Conservation (phyloP, 106 monocot genomes). For the Dactylorhiza incarnata region DNA sequence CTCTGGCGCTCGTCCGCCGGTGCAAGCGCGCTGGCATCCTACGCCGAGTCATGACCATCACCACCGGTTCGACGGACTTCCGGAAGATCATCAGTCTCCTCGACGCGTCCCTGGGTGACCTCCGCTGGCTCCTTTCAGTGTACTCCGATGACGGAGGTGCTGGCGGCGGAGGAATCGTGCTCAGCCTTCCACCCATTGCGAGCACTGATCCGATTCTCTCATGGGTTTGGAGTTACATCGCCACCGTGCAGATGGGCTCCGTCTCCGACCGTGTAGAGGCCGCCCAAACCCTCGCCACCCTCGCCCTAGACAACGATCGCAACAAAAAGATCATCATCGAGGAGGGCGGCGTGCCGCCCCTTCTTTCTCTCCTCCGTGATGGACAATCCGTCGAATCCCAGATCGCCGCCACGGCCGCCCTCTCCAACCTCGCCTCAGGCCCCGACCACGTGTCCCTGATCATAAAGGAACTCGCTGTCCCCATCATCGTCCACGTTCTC, state of each 20-base stretch:
- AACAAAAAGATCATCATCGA: slow-evolving; percentile 82
- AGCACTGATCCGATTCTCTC: slow-evolving; percentile 94
- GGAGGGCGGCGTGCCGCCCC: slow-evolving; percentile 77
- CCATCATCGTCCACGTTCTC: slow-evolving; percentile 64
- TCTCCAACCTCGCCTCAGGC: slow-evolving; percentile 66
- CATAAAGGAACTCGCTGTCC: slow-evolving; percentile 44
- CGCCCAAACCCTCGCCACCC: slow-evolving; percentile 72
- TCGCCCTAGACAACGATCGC: slow-evolving; percentile 82
- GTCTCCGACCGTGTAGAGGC: slow-evolving; percentile 55
- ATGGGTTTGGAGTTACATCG: slow-evolving; percentile 92
- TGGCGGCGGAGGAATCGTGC: slow-evolving; percentile 40
- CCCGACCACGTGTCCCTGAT: slow-evolving; percentile 76
- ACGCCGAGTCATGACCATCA: slow-evolving; percentile 69
- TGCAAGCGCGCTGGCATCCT: slow-evolving; percentile 50
- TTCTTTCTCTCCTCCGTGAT: slow-evolving; percentile 74
- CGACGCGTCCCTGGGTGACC: slow-evolving; percentile 76
- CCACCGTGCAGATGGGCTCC: slow-evolving; percentile 66
- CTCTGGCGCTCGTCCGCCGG: slow-evolving; percentile 43
- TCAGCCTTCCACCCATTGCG: slow-evolving; percentile 91
- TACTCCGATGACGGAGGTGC: slow-evolving; percentile 40
- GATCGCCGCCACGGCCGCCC: slow-evolving; percentile 63
- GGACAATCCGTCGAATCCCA: slow-evolving; percentile 66
- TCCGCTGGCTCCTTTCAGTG: slow-evolving; percentile 87
- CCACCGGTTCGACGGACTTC: slow-evolving; percentile 48
- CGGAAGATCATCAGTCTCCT: slow-evolving; percentile 54